Evolutionary conservation across 1,139 yeast species (phyloP).

Genomic region (Hansenula sp.): DNA sequence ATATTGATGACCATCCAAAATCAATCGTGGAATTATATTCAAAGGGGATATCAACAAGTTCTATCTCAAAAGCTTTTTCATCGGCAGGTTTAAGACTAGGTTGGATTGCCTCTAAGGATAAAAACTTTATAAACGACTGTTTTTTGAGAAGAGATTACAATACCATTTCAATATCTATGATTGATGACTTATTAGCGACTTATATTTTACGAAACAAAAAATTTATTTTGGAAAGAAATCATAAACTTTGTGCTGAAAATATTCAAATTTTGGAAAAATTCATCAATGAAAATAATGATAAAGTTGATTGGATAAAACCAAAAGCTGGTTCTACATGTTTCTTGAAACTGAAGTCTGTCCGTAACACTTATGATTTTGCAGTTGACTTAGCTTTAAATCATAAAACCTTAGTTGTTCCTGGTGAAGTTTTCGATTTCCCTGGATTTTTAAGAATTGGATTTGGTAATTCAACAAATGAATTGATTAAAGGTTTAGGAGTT

Average conservation of each 20-base stretch:
- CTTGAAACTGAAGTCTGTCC: constrained; percentile 29
- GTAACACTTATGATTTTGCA: constrained; percentile 34
- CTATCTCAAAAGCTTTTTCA: constrained; percentile 53
- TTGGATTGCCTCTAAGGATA: constrained; percentile 43
- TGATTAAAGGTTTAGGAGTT: constrained; percentile 32
- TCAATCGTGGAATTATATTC: constrained; percentile 43
- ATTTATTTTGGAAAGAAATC: constrained; percentile 36
- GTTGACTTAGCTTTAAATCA: constrained; percentile 33
- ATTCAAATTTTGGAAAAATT: constrained; percentile 34
- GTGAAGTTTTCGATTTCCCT: constrained; percentile 42
- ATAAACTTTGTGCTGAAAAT: constrained; percentile 35
- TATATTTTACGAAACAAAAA: constrained; percentile 37
- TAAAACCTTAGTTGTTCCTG: constrained; percentile 44
- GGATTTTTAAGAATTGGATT: constrained; percentile 49
- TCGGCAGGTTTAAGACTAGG: constrained; percentile 55
- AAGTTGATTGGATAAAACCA: constrained; percentile 40
- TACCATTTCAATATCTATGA: constrained; percentile 45
- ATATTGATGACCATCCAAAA: constrained; percentile 33
- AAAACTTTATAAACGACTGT: constrained; percentile 30
- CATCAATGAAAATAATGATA: constrained; percentile 30
- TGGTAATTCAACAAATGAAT: constrained; percentile 40
- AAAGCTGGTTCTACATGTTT: constrained; percentile 49
- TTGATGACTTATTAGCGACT: constrained; percentile 47
- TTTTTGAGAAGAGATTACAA: constrained; percentile 47
- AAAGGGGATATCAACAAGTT: constrained; percentile 45